Evolutionary conservation across 495 filamentous ascomycete species (phyloP).

Genomic region (Lichina pygmaea): DNA sequence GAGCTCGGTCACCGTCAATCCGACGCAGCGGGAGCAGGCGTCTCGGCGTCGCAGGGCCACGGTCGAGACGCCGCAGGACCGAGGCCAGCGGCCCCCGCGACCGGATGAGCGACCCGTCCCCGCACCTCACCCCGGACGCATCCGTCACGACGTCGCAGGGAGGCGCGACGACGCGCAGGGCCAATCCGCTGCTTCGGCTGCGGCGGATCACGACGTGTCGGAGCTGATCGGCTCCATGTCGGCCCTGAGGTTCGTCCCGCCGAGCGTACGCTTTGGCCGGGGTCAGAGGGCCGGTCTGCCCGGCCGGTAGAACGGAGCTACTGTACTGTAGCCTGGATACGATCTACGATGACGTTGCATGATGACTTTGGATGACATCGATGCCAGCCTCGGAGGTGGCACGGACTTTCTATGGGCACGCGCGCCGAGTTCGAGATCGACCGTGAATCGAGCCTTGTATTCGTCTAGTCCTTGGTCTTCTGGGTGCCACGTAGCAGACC

Average conservation of each 20-base stretch:
- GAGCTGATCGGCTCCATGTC: constrained; percentile 60
- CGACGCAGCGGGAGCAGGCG: not conserved
- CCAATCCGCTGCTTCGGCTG: not conserved
- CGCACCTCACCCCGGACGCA: too few species aligned
- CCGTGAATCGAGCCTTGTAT: not conserved
- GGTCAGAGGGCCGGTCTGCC: constrained; percentile 18
- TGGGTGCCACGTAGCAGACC: constrained; percentile 98
- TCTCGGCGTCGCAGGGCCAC: not conserved
- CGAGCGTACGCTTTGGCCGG: constrained; percentile 45
- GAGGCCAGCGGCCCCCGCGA: too few species aligned
- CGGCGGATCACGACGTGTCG: constrained; percentile 32
- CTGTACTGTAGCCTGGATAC: too few species aligned
- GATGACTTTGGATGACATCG: too few species aligned
- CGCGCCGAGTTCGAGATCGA: not conserved
- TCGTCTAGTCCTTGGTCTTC: constrained; percentile 80
- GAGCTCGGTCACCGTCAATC: constrained; percentile 9
- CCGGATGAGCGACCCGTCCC: too few species aligned
- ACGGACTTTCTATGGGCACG: too few species aligned
- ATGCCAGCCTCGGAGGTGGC: too few species aligned
- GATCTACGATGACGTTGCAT: too few species aligned
- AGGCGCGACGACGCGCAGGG: too few species aligned
- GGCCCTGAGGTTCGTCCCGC: constrained; percentile 54
- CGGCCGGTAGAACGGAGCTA: constrained; percentile 2
- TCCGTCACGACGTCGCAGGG: too few species aligned
- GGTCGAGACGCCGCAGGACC: not conserved